These are phyloP conservation scores for Globisporangium orthogonon DNA, from an alignment of 352 stramenopile species.

Conservation along the genomic window DNA sequence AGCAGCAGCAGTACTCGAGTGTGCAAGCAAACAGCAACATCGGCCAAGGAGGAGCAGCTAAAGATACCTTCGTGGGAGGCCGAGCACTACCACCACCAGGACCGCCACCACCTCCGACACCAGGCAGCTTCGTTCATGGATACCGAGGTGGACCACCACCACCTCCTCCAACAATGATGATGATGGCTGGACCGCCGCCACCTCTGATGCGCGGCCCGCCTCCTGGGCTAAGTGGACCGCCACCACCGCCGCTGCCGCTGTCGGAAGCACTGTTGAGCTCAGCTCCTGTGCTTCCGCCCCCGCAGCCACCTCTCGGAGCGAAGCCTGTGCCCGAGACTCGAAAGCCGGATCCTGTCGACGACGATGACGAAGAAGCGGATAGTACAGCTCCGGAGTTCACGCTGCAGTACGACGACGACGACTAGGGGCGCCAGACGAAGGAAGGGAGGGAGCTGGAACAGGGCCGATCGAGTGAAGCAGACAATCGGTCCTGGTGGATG, in stretches of 20 bases:
- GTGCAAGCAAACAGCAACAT: too few species aligned
- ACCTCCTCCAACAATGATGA: neutral
- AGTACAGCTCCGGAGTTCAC: constrained; percentile 56
- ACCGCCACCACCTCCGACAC: constrained; percentile 1
- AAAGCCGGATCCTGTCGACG: constrained; percentile 2
- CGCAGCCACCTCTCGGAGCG: neutral
- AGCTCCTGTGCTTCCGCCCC: neutral
- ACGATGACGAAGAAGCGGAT: constrained; percentile 54
- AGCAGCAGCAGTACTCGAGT: neutral
- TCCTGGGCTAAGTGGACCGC: neutral
- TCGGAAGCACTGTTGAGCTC: neutral
- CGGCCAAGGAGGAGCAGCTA: constrained; percentile 1
- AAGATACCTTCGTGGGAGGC: constrained; percentile 7
- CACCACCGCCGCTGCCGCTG: neutral
- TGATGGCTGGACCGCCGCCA: neutral
- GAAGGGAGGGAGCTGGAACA: too few species aligned
- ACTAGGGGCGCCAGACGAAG: constrained; percentile 18
- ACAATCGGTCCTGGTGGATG: too few species aligned
- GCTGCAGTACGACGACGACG: constrained; percentile 75
- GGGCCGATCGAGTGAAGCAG: too few species aligned
- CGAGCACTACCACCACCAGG: neutral
- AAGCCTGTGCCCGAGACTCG: neutral
- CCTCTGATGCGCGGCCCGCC: neutral
- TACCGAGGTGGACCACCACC: constrained; percentile 1
- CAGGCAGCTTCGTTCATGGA: constrained; percentile 6